These are phyloP conservation scores for Lasiodiplodia gonubiensis DNA, from an alignment of 2,329 filamentous ascomycete genomes.

Conservation along the genomic window DNA sequence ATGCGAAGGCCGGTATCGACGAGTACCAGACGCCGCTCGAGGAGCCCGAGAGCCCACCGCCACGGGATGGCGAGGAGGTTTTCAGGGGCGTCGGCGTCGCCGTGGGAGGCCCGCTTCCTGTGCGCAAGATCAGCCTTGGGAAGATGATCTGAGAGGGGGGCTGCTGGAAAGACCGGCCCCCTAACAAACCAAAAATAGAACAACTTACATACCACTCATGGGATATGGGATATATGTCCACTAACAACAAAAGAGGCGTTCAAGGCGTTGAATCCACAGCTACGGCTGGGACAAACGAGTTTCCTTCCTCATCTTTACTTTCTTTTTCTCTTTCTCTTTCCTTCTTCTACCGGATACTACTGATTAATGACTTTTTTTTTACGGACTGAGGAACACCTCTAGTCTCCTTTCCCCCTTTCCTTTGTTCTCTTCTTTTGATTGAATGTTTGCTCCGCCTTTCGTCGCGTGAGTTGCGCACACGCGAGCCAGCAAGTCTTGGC, in stretches of 20 bases:
- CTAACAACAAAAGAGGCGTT: constrained; percentile 8
- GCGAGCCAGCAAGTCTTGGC: background rate
- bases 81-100: constrained; percentile 6
- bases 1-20: background rate
- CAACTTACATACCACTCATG: background rate
- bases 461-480: constrained; percentile 1
- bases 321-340: constrained; percentile 3
- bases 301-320: background rate
- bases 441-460: background rate
- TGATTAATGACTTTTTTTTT: background rate
- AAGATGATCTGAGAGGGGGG: background rate
- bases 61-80: constrained; percentile 11
- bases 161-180: too few species aligned
- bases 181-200: background rate
- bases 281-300: constrained; percentile 6
- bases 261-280: background rate
- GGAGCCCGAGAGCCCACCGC: constrained; percentile 17
- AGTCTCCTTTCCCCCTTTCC: background rate
- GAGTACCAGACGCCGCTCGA: constrained; percentile 12
- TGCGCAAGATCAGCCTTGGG: background rate
- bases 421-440: constrained; percentile 5
- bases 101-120: background rate
- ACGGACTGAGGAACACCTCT: background rate
- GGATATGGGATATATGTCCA: constrained; percentile 3
- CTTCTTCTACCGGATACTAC: background rate